A percentile compares a stretch with the other conserved stretches of the same genome.
Evolutionary conservation across 2,329 filamentous ascomycete species (phyloP).

Genomic region (Grosmannia penicillata): DNA sequence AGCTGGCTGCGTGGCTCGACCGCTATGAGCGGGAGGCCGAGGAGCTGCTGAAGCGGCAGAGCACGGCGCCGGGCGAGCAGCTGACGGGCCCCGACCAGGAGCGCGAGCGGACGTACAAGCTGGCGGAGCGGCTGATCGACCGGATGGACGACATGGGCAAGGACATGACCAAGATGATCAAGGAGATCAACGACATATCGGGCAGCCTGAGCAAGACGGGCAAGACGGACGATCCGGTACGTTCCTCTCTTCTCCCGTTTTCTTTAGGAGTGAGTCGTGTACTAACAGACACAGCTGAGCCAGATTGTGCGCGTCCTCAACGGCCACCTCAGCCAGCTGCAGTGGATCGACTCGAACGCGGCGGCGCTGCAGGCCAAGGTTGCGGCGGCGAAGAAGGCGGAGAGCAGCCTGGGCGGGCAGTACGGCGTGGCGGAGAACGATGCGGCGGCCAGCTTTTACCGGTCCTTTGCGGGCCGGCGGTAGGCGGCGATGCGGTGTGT

Average conservation of each 20-base stretch:
- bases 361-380: conserved; percentile 73
- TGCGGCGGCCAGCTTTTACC: conserved; percentile 78
- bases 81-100: conserved; percentile 86
- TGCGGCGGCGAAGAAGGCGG: conserved; percentile 63
- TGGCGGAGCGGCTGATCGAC: conserved; percentile 85
- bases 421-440: conserved; percentile 49
- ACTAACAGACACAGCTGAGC: conserved; percentile 48
- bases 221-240: conserved; percentile 76
- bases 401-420: conserved; percentile 42
- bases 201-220: conserved; percentile 74
- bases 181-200: conserved; percentile 93
- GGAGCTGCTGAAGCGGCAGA: conserved; percentile 66
- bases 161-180: conserved; percentile 89
- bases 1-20: conserved; percentile 76
- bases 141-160: conserved; percentile 87
- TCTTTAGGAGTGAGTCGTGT: neutral
- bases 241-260: conserved; percentile 14
- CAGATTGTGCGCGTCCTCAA: conserved; percentile 95
- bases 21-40: conserved; percentile 87
- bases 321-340: conserved; percentile 77
- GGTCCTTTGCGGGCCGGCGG: conserved; percentile 68
- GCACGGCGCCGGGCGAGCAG: conserved; percentile 38
- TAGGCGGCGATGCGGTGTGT: conserved; percentile 17
- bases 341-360: conserved; percentile 83
- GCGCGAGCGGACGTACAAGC: conserved; percentile 87